A percentile compares a stretch with the other conserved stretches of the same genome.
Evolutionary conservation across 352 stramenopile species (phyloP).

Genomic region (Globisporangium apiculatum): DNA sequence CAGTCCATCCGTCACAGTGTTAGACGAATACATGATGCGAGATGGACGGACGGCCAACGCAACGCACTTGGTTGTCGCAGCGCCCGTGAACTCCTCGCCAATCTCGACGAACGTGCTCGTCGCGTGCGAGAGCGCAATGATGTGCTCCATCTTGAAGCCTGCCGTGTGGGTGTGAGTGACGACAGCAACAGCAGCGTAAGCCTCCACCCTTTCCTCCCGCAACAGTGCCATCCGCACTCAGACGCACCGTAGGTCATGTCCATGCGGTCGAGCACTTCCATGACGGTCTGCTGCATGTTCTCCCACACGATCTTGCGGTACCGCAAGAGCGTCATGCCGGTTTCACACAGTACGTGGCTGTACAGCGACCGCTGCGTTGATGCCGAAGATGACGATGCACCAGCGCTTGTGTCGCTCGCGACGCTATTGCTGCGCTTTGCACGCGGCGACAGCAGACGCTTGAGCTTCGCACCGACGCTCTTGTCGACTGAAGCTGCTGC

Average conservation of each 20-base stretch:
- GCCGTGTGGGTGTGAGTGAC: conserved; percentile 5
- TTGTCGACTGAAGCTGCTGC: conserved; percentile 3
- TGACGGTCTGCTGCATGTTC: conserved; percentile 74
- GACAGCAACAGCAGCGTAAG: too few relatives aligned
- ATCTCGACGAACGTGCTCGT: conserved; percentile 76
- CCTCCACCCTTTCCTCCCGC: neutral
- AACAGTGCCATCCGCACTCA: neutral
- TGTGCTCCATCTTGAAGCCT: conserved; percentile 86
- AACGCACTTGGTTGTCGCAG: conserved; percentile 57
- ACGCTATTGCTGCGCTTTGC: conserved; percentile 29
- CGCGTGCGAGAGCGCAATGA: conserved; percentile 72
- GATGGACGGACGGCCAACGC: too few relatives aligned
- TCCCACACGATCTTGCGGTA: conserved; percentile 86
- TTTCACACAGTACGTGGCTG: conserved; percentile 66
- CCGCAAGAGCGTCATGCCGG: conserved; percentile 65
- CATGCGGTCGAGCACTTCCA: conserved; percentile 65
- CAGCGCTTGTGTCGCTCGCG: conserved; percentile 13
- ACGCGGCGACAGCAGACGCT: conserved; percentile 19
- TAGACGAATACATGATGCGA: too few relatives aligned
- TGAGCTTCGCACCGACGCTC: conserved; percentile 10
- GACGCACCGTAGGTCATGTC: conserved; percentile 62
- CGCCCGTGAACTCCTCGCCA: conserved; percentile 80
- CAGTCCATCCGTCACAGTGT: too few relatives aligned
- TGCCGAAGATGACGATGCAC: neutral
- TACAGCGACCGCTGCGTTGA: conserved; percentile 33